phyloP scores from a whole-genome alignment of 2,329 filamentous ascomycete genomes.

The Aspergillus pseudoglaucus region DNA sequence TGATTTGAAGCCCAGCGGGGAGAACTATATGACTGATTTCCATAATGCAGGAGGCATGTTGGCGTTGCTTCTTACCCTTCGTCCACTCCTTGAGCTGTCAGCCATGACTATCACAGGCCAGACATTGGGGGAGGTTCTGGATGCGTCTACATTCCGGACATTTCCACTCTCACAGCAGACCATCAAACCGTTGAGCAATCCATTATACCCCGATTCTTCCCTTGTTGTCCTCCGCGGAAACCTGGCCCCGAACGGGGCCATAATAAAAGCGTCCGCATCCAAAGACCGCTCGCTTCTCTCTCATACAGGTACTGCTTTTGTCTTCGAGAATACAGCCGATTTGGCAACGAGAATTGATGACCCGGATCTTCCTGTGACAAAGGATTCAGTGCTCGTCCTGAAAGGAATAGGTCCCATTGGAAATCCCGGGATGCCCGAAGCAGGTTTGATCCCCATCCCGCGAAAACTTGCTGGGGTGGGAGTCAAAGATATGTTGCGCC shows the following conservation, averaged over 20 bases:
- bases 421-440: constrained; percentile 50
- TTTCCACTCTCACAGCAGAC: constrained; percentile 38
- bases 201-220: constrained; percentile 41
- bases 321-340: constrained; percentile 45
- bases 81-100: constrained; percentile 41
- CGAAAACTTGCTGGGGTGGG: constrained; percentile 43
- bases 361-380: constrained; percentile 37
- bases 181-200: constrained; percentile 40
- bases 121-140: constrained; percentile 42
- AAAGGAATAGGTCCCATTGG: constrained; percentile 47
- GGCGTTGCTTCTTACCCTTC: constrained; percentile 41
- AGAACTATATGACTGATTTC: constrained; percentile 52
- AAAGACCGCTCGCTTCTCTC: constrained; percentile 41
- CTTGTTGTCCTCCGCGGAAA: constrained; percentile 44
- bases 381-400: constrained; percentile 42
- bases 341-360: constrained; percentile 43
- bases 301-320: constrained; percentile 42
- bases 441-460: constrained; percentile 47
- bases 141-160: constrained; percentile 35
- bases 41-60: constrained; percentile 49
- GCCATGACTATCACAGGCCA: constrained; percentile 44
- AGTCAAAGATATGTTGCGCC: constrained; percentile 48
- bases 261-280: constrained; percentile 47
- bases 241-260: constrained; percentile 43
- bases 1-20: constrained; percentile 49